Percentiles rank a stretch among this genome's conserved stretches.
Evolutionary conservation across 2,329 filamentous ascomycete genomes (phyloP).

Genomic region (Lecanosticta acicola): DNA sequence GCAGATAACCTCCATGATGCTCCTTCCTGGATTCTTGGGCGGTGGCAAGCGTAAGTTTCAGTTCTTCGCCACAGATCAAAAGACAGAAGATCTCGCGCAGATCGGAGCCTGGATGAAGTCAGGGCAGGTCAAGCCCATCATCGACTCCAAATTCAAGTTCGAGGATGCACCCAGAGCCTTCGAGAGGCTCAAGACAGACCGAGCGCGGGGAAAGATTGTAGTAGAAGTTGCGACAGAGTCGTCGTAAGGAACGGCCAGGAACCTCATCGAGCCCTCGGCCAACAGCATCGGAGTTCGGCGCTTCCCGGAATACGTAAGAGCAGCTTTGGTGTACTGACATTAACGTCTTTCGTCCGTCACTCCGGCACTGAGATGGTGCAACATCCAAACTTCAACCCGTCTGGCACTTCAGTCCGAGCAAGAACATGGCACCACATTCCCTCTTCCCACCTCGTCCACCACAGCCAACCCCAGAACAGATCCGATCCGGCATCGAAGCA

Average conservation of each 20-base stretch:
- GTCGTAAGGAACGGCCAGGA: background rate
- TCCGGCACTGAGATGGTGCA: too few species aligned
- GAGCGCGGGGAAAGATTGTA: constrained; percentile 57
- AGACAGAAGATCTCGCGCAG: constrained; percentile 42
- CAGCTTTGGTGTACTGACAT: too few species aligned
- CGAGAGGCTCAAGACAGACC: constrained; percentile 52
- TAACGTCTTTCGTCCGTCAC: too few species aligned
- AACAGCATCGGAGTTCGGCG: background rate
- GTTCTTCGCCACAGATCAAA: constrained; percentile 35
- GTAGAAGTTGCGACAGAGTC: constrained; percentile 22
- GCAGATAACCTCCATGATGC: constrained; percentile 30
- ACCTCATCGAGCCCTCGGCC: too few species aligned
- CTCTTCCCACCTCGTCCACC: constrained; percentile 33
- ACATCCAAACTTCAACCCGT: too few species aligned
- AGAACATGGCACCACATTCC: background rate
- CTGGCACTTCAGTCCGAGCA: too few species aligned
- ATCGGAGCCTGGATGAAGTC: constrained; percentile 52
- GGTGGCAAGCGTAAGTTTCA: constrained; percentile 45
- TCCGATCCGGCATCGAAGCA: constrained; percentile 36
- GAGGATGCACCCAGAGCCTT: constrained; percentile 54
- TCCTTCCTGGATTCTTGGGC: constrained; percentile 45
- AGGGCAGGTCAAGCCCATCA: constrained; percentile 51
- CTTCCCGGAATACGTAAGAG: background rate
- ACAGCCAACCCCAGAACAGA: constrained; percentile 37
- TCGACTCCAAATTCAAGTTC: constrained; percentile 53